Evolutionary conservation across 768 basidiomycete genomes (phyloP).

Genomic region (Auriculariales sp.): DNA sequence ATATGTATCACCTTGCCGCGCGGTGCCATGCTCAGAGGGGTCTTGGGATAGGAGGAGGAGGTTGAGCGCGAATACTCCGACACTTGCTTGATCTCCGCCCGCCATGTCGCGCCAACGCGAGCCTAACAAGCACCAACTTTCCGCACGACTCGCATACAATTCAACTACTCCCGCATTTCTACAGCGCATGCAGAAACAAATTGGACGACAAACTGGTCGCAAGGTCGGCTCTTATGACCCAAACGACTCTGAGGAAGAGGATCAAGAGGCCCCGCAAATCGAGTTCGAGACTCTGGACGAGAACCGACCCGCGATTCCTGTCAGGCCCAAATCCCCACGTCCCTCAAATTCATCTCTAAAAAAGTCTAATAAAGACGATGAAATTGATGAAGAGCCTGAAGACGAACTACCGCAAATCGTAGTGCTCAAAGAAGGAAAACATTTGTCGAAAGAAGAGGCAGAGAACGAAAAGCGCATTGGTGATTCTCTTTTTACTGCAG

Average conservation of each 20-base stretch:
- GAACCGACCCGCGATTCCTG: conserved; percentile 3
- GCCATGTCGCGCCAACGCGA: no score
- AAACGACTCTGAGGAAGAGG: conserved; percentile 13
- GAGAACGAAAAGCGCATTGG: conserved; percentile 67
- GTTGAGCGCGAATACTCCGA: no score
- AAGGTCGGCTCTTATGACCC: conserved; percentile 27
- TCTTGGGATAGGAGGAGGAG: no score
- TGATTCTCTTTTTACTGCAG: conserved; percentile 11
- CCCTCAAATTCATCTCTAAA: no score
- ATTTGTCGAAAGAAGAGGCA: conserved; percentile 63
- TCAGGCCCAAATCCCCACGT: neutral
- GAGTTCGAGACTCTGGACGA: conserved; percentile 3
- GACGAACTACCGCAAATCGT: conserved; percentile 86
- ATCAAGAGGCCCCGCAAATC: conserved; percentile 5
- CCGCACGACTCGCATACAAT: conserved; percentile 52
- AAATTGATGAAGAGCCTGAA: conserved; percentile 51
- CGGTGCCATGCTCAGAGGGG: no score
- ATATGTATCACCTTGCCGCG: no score
- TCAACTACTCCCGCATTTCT: conserved; percentile 49
- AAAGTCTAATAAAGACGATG: conserved; percentile 13
- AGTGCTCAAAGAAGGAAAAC: conserved; percentile 78
- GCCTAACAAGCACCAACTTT: conserved; percentile 56
- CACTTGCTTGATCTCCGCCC: no score
- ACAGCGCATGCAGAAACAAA: conserved; percentile 45
- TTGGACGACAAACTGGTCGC: conserved; percentile 18